A percentile compares a stretch with the other conserved stretches of the same genome.
These are phyloP conservation scores for Vickermania ingenoplastis DNA, from an alignment of 208 protist species.

Conservation along the genomic window DNA sequence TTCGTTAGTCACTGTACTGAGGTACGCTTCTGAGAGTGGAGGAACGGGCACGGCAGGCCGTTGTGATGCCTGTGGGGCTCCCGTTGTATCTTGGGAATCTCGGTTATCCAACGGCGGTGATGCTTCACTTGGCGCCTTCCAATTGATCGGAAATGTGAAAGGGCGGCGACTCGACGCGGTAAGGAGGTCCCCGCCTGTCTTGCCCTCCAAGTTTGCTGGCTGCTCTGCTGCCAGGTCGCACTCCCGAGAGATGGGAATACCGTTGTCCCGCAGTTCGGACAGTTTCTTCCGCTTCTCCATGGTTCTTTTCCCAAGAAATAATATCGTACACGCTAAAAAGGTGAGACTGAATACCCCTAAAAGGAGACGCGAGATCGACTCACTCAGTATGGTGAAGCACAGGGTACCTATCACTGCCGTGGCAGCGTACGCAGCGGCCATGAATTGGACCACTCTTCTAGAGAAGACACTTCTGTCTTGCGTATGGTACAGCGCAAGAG, in stretches of 20 bases:
- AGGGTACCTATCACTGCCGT: conserved; percentile 31
- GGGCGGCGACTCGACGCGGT: background rate
- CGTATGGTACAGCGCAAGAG: conserved; percentile 19
- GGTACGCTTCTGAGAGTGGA: background rate
- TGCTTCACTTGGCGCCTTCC: no score
- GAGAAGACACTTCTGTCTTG: conserved; percentile 42
- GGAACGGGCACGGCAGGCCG: background rate
- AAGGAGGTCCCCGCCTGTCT: no score
- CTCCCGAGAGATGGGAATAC: background rate
- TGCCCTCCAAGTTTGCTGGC: background rate
- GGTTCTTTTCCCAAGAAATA: background rate
- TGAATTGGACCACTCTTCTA: conserved; percentile 24
- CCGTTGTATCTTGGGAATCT: background rate
- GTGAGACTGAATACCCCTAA: conserved; percentile 27
- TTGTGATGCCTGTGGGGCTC: background rate
- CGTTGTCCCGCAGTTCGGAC: background rate
- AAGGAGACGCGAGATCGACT: conserved; percentile 16
- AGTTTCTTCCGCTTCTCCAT: background rate
- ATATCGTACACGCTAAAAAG: conserved; percentile 12
- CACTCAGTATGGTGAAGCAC: conserved; percentile 20
- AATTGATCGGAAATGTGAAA: background rate
- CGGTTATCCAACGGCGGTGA: background rate
- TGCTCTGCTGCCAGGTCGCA: background rate
- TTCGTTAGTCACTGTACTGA: background rate
- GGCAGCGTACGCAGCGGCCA: conserved; percentile 42